phyloP scores from a whole-genome alignment of 1,284 basidiomycete genomes.

The Amylostereum areolatum region DNA sequence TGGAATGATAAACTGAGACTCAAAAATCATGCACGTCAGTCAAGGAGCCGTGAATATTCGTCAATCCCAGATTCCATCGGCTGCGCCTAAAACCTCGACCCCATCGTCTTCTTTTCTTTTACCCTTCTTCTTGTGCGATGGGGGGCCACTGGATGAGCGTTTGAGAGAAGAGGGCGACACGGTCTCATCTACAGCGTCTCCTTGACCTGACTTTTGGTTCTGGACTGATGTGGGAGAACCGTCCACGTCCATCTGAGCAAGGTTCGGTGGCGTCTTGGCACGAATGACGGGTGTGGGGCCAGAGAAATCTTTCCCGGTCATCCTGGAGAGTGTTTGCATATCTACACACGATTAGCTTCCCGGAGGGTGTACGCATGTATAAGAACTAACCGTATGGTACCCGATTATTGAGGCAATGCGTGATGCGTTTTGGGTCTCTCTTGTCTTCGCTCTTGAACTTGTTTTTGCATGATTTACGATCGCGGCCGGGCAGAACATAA shows the following conservation, averaged over 20 bases:
- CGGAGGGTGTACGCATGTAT: not conserved
- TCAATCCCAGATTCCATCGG: conserved; percentile 19
- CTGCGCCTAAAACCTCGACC: conserved; percentile 22
- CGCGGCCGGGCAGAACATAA: conserved; percentile 78
- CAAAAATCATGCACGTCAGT: not conserved
- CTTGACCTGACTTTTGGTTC: conserved; percentile 19
- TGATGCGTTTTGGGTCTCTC: conserved; percentile 65
- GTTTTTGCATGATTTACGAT: conserved; percentile 83
- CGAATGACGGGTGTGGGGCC: conserved; percentile 70
- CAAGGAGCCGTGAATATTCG: not conserved
- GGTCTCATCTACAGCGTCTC: conserved; percentile 12
- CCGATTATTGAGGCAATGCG: conserved; percentile 58
- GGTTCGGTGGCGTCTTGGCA: conserved; percentile 35
- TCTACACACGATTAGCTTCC: conserved; percentile 33
- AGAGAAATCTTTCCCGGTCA: conserved; percentile 79
- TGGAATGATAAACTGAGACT: not conserved
- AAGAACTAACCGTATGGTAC: conserved; percentile 53
- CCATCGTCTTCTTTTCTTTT: conserved; percentile 9
- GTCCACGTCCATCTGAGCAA: conserved; percentile 10
- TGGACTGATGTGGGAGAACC: conserved; percentile 5
- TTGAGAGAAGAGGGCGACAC: too few relatives aligned
- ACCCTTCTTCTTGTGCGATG: conserved; percentile 3
- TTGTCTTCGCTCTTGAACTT: conserved; percentile 89
- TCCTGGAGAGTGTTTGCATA: conserved; percentile 59
- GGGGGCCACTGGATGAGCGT: too few relatives aligned